Conservation (phyloP, 192 early-diverging fungal species). For the Geranomyces michiganensis region DNA sequence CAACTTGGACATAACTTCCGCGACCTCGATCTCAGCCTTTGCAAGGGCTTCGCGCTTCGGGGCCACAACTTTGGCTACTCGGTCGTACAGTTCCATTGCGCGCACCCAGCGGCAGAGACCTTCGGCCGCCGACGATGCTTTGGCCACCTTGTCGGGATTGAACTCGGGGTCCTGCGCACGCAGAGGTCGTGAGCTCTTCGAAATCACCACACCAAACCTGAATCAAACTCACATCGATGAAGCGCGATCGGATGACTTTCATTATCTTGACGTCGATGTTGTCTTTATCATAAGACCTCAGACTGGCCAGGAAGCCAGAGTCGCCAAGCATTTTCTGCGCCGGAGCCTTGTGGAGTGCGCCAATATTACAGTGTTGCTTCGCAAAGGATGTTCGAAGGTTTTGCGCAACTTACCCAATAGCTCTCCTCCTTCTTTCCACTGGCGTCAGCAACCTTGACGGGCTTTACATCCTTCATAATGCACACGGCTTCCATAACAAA, state of each 20-base stretch:
- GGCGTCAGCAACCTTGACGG: slow-evolving; percentile 62
- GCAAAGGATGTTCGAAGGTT: neutral
- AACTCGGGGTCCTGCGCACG: slow-evolving; percentile 63
- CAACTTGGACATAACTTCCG: slow-evolving; percentile 55
- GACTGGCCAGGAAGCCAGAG: slow-evolving; percentile 55
- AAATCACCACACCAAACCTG: neutral
- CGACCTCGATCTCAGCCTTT: slow-evolving; percentile 56
- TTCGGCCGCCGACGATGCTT: slow-evolving; percentile 63
- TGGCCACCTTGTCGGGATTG: slow-evolving; percentile 65
- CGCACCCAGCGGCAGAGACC: slow-evolving; percentile 64
- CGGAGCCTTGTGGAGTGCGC: slow-evolving; percentile 35
- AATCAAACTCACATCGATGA: slow-evolving; percentile 44
- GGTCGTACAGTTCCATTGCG: slow-evolving; percentile 63
- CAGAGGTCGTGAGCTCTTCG: neutral
- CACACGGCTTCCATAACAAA: slow-evolving; percentile 67
- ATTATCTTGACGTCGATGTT: slow-evolving; percentile 59
- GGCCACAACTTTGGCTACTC: slow-evolving; percentile 66
- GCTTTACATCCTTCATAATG: slow-evolving; percentile 67
- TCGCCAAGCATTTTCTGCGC: slow-evolving; percentile 60
- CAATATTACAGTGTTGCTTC: slow-evolving; percentile 25
- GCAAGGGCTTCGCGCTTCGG: slow-evolving; percentile 59
- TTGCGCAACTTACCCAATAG: slow-evolving; percentile 46
- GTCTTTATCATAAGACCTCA: slow-evolving; percentile 63
- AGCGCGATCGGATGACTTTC: slow-evolving; percentile 62
- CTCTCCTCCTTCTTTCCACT: slow-evolving; percentile 66